phyloP scores from a whole-genome alignment of 2,329 filamentous ascomycete genomes.

The Didymella exigua region DNA sequence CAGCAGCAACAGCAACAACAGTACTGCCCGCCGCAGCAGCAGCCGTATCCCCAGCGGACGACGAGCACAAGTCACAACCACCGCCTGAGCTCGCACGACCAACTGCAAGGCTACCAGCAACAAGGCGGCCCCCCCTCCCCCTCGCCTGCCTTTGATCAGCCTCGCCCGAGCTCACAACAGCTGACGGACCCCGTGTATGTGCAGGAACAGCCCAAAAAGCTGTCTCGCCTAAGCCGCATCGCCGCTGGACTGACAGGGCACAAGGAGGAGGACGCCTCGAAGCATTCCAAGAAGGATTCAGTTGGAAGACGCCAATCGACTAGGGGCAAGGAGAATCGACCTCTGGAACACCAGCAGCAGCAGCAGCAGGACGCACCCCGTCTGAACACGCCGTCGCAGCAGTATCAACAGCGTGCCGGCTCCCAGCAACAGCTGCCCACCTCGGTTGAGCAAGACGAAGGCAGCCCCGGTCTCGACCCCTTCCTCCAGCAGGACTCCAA shows the following conservation, averaged over 20 bases:
- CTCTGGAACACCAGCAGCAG: slow-evolving; percentile 35
- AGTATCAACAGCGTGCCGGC: slow-evolving; percentile 35
- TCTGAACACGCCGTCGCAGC: slow-evolving; percentile 26
- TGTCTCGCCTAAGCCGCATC: slow-evolving; percentile 43
- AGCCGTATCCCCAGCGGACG: slow-evolving; percentile 34
- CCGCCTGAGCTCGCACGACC: slow-evolving; percentile 38
- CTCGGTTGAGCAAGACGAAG: slow-evolving; percentile 47
- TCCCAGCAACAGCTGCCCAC: slow-evolving; percentile 44
- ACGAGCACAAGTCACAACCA: slow-evolving; percentile 43
- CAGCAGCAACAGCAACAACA: slow-evolving; percentile 16
- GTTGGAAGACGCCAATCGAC: slow-evolving; percentile 44
- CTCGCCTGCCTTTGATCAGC: slow-evolving; percentile 29
- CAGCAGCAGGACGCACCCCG: slow-evolving; percentile 34
- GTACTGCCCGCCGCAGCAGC: slow-evolving; percentile 15
- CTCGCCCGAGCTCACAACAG: slow-evolving; percentile 6
- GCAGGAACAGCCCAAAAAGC: slow-evolving; percentile 35
- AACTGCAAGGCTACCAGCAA: slow-evolving; percentile 40
- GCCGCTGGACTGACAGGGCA: slow-evolving; percentile 34
- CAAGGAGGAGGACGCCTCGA: slow-evolving; percentile 41
- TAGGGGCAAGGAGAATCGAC: slow-evolving; percentile 42
- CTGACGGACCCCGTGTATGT: slow-evolving; percentile 18
- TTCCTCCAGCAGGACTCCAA: slow-evolving; percentile 45
- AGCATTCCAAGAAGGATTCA: slow-evolving; percentile 39
- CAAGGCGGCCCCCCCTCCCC: slow-evolving; percentile 27
- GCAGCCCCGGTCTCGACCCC: slow-evolving; percentile 42